A percentile compares a stretch with the other conserved stretches of the same genome.
Conservation (phyloP, 306 rosid species). For the Vigna trinervia region DNA sequence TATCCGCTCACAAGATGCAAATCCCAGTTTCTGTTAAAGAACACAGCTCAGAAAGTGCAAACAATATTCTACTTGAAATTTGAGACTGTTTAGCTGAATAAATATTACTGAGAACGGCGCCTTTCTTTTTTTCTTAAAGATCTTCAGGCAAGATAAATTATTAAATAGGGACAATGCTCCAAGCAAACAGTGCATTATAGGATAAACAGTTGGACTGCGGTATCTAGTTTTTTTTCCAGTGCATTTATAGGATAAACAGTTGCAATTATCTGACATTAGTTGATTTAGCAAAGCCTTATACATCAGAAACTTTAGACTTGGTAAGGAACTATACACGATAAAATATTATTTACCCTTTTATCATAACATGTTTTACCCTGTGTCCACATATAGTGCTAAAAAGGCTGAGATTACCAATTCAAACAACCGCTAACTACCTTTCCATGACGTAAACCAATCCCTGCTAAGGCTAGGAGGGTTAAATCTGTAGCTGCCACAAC, state of each 20-base stretch:
- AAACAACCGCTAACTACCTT: conserved; percentile 63
- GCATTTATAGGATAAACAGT: conserved; percentile 1
- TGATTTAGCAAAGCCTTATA: conserved; percentile 17
- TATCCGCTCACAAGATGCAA: conserved; percentile 87
- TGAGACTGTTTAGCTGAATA: conserved; percentile 26
- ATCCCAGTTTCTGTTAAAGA: conserved; percentile 80
- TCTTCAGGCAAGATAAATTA: conserved; percentile 19
- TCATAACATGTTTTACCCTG: conserved; percentile 6
- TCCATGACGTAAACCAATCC: conserved; percentile 83
- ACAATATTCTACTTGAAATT: conserved; percentile 17
- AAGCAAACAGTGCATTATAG: conserved; percentile 19
- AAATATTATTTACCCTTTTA: conserved; percentile 17
- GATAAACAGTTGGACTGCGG: conserved; percentile 12
- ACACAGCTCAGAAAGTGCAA: conserved; percentile 23
- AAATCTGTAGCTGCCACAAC: conserved; percentile 96
- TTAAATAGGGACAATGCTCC: conserved; percentile 18
- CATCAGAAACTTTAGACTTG: neutral
- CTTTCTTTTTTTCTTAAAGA: conserved; percentile 21
- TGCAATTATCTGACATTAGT: conserved; percentile 31
- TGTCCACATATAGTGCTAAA: neutral
- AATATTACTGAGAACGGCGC: neutral
- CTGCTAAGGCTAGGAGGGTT: conserved; percentile 93
- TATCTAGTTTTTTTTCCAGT: neutral
- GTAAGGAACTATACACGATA: conserved; percentile 16
- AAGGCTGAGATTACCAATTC: conserved; percentile 37